A percentile compares a stretch with the other conserved stretches of the same genome.
phyloP scores from a whole-genome alignment of 2,329 filamentous ascomycete species.

The Cladosporium velox region DNA sequence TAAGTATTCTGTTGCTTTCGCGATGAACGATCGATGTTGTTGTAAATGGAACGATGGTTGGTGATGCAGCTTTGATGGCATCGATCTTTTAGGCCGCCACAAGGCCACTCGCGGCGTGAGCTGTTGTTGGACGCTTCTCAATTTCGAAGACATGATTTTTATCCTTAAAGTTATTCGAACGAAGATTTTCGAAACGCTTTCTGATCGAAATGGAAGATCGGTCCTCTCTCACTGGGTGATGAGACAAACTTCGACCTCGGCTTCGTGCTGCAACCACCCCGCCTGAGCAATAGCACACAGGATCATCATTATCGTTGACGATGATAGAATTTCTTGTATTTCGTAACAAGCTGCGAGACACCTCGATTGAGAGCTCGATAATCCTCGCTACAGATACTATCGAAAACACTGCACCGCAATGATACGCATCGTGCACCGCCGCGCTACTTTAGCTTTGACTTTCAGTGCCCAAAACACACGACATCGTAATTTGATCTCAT shows the following conservation, averaged over 20 bases:
- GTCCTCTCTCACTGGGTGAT: background rate
- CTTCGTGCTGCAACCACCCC: conserved; percentile 3
- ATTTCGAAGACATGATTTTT: background rate
- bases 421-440: background rate
- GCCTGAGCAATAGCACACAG: background rate
- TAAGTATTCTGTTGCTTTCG: conserved; percentile 34
- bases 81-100: background rate
- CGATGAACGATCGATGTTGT: conserved; percentile 13
- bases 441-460: background rate
- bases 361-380: background rate
- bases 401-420: background rate
- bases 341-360: too few species aligned
- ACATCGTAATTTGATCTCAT: background rate
- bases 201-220: background rate
- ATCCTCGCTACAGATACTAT: background rate
- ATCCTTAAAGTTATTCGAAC: background rate
- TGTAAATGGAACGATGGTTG: background rate
- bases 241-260: conserved; percentile 11
- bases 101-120: background rate
- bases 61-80: background rate
- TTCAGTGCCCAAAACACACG: too few species aligned
- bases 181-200: background rate
- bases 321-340: background rate
- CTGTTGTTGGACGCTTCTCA: too few species aligned
- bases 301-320: background rate